Evolutionary conservation across 106 monocot genomes (phyloP), one percentile per base, ranked within the genome.

Genomic region (Dendrobium catenatum): DNA sequence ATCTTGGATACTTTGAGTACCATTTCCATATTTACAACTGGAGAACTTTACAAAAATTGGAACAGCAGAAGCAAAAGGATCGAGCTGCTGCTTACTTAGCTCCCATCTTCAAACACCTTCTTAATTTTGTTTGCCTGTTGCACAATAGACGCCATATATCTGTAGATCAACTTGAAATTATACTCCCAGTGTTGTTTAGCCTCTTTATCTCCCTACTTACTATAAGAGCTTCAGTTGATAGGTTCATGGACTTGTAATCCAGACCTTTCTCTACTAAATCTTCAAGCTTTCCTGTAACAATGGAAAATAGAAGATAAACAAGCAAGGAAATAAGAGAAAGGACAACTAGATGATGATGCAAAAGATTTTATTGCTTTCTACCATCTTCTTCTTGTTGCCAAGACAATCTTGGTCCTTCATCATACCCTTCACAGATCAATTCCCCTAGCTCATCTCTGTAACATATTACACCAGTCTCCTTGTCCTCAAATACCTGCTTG

Each of bases 371-470:
- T 51, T 6, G 46, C 13, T 15, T 15, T 3, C 51, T 15, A 51
- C 37, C 37, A 37, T 51, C 51, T 48, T 74, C 20, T 74, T 11
- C 16, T 47, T 47, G 66, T 49, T 72, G 70, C 19, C 33, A 76
- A 51, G 74, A 24, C 72, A 51, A 42, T 80, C 86, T 40, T 2
- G 88, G 86, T 0, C 88, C 88, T 78, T 86, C 88, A 56, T 88
- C 88, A 42, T 83, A 89, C 43, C 88, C 88, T 44, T 89, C 88
- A 13, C 88, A 89, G 61, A 86, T 79, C 15, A 83, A 9, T 22
- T 89, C 79, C 27, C 86, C 86, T 22, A 76, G 76, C 31, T 86
- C 86, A 81, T 89, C 88, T 73, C 33, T 80, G 79, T 89, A 89
- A 47, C 86, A 86, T 0, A 89, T 56, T 15, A 89, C 76, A 7